Evolutionary conservation across 495 filamentous ascomycete genomes (phyloP), one percentile per base, ranked within the genome.

Genomic region (Delitschia confertaspora): DNA sequence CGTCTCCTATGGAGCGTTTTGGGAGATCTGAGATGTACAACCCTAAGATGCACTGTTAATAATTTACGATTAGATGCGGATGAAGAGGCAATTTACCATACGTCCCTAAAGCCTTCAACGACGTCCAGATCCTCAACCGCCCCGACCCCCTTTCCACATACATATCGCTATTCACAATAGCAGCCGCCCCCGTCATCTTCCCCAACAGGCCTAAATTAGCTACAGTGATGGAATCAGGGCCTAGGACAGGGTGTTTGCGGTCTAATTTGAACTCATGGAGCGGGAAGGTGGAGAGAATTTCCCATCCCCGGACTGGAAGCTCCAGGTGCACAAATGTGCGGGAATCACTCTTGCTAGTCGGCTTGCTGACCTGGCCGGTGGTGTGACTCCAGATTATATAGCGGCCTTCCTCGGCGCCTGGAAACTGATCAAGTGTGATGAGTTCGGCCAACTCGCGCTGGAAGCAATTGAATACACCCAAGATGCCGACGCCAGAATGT

Each of bases 101-200:
- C 13, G 70, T 72, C 0, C 91, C 91, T 18, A 98, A 60, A 0
- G 84, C 88, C 60, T 93, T 98, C 29, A 95, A 49, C 29, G 66
- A 70, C 5, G 78, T 72, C 48, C 76, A 73, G 13, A 88, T 61
- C 11, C 76, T 62, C 20, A 93, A 60, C 27, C 66, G 60, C 2
- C 83, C 78, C 31, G 74, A 79, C 19, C 74, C 65, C 7, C 31
- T 11, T 13, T 73, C 63, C 6, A 78, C 53, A 18, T 66, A 69
- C 10, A 77, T 70, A n/a, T 71, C 68, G 9, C 68, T 78, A 6
- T 60, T 65, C 1, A 82, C 55, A 10, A 95, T 67, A 0, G 86
- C 91, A 0, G 84, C 88, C 2, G 79, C 77, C 6, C 87, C 91
- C 2, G 87, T 86, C 80, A 96, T 93, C 60, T 94, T 93, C 11